Conservation (phyloP, 257 asterid species). For the Ophiorrhiza pumila region DNA sequence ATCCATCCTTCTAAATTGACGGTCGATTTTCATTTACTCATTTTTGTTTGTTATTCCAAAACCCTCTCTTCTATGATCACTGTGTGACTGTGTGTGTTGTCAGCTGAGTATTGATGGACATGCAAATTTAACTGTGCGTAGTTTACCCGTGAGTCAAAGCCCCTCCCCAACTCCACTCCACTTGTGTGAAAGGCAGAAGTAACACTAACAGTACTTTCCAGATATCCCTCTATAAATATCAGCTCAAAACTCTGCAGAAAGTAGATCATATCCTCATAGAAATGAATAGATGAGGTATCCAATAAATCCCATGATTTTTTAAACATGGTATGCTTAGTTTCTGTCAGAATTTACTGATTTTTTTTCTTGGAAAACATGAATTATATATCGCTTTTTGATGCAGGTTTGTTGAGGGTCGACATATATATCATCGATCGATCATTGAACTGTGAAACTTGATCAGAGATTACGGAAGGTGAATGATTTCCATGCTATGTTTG, state of each 20-base stretch:
- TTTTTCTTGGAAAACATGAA: background rate
- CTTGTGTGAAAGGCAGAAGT: constrained; percentile 8
- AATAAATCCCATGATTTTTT: background rate
- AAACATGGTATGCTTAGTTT: constrained; percentile 1
- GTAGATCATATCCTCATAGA: background rate
- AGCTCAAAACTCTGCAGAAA: background rate
- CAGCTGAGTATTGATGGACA: constrained; percentile 15
- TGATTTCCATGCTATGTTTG: constrained; percentile 63
- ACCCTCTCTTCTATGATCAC: background rate
- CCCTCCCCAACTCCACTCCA: no score
- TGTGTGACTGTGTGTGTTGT: background rate
- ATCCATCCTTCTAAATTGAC: background rate
- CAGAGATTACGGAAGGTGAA: constrained; percentile 31
- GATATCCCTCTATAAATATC: constrained; percentile 9
- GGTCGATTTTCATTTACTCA: background rate
- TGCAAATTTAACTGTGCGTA: background rate
- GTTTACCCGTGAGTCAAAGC: constrained; percentile 35
- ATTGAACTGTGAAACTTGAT: background rate
- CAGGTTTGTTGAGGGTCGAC: background rate
- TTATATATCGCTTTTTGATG: background rate
- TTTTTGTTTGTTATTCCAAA: no score
- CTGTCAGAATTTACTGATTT: background rate
- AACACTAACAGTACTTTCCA: no score
- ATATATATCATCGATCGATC: background rate
- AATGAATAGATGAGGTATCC: background rate